Conservation (phyloP, 805 yeast genomes). For the Saturnispora silvae region DNA sequence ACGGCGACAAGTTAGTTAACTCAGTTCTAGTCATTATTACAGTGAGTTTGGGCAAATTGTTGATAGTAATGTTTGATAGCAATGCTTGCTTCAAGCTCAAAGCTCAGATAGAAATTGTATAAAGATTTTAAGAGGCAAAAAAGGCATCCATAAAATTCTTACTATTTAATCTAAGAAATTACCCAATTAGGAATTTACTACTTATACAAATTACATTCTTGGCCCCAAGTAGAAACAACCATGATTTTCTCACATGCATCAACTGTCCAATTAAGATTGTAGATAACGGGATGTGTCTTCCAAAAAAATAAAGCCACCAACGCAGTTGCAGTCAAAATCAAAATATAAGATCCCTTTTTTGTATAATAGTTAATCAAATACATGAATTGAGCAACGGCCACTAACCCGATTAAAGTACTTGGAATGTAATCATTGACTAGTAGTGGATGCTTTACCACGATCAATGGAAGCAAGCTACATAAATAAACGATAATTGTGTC, state of each 20-base stretch:
- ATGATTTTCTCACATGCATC: constrained; percentile 26
- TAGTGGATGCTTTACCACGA: constrained; percentile 29
- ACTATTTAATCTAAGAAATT: constrained; percentile 1
- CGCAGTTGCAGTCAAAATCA: constrained; percentile 17
- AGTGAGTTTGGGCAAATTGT: too few species aligned
- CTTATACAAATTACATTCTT: constrained; percentile 8
- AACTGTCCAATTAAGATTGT: constrained; percentile 37
- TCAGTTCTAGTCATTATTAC: not conserved
- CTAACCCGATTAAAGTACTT: constrained; percentile 38
- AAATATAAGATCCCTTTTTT: constrained; percentile 19
- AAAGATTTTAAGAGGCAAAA: not conserved
- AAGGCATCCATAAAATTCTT: not conserved
- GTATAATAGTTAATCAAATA: constrained; percentile 30
- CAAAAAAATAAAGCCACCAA: constrained; percentile 22
- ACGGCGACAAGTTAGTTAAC: constrained; percentile 1
- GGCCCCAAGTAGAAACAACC: constrained; percentile 13
- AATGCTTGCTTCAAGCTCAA: too few species aligned
- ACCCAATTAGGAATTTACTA: not conserved
- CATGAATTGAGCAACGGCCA: constrained; percentile 34
- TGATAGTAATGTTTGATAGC: too few species aligned
- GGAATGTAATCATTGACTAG: constrained; percentile 40
- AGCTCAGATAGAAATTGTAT: too few species aligned
- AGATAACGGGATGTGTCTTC: constrained; percentile 32
- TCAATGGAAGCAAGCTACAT: constrained; percentile 48
- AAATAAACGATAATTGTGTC: constrained; percentile 47